Base-by-base conservation (phyloP, 495 filamentous ascomycete genomes). In the Paragyromitra xinjiangensis region DNA sequence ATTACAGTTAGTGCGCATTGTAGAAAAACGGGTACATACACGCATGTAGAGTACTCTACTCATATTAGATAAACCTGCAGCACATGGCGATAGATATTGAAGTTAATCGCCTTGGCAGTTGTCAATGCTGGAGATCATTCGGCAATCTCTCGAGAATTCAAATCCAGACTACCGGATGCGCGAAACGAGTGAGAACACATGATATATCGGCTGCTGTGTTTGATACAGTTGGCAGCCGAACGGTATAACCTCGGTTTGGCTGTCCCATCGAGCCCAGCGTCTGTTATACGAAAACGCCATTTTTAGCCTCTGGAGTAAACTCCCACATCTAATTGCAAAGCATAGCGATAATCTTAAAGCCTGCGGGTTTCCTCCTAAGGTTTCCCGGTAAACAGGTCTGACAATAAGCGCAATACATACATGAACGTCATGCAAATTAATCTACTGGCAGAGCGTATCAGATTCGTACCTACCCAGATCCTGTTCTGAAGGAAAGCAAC, bases 61-160 rank as follows among this genome's bases (percentile, higher is more conserved):
- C 6, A 22, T 8, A 19, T 19, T 53, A 53, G 50, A 19, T 22
- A 53, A 22, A 53, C 16, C 0, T 53, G 50, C 19, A 53, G 7
- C 50, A 6, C 16, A 6, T n/a, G 19, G 19, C 29, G 29, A 34
- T 34, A 53, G 16, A 53, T 19, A 53, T 53, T 14, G n/a, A 53
- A 7, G 16, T n/a, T n/a, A 58, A 58, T 29, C 29, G 9, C 55
- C 55, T 34, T 34, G 26, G 55, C 55, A 14, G 8, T 8, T 11
- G 22, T 34, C 24, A 12, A 29, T 26, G 22, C 22, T 29, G 19
- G 2, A 16, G 62, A 24, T 4, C n/a, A 48, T 48, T 73, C 71
- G 71, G 71, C 44, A 73, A 73, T 73, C 71, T 73, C 26, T 69
- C 11, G 44, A 24, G 55, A 22, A 67, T 73, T 73, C 62, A 45